A percentile compares a stretch with the other conserved stretches of the same genome.
Evolutionary conservation across 345 rosid species (phyloP).

Genomic region (Aegle marmelos): DNA sequence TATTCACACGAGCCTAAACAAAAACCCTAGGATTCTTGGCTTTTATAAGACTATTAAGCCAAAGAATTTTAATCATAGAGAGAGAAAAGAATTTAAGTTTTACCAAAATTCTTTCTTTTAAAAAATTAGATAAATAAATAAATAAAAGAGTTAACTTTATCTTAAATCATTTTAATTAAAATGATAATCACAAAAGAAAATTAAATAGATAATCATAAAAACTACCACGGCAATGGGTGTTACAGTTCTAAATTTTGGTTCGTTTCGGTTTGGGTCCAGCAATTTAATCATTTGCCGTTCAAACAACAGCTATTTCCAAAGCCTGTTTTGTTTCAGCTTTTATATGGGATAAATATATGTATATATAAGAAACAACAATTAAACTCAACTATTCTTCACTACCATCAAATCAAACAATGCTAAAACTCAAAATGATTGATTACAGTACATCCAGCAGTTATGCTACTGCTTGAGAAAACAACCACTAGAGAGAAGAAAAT

Average conservation of each 20-base stretch:
- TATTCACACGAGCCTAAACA: too few species aligned
- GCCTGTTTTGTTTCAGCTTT: not conserved
- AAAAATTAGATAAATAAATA: too few species aligned
- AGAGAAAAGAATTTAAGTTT: too few species aligned
- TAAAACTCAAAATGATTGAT: not conserved
- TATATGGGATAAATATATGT: not conserved
- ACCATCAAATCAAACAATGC: not conserved
- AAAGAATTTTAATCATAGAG: too few species aligned
- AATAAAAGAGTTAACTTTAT: too few species aligned
- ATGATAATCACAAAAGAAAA: too few species aligned
- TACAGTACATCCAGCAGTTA: not conserved
- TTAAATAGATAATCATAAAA: too few species aligned
- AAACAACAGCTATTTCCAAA: not conserved
- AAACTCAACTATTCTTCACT: not conserved
- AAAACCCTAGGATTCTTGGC: too few species aligned
- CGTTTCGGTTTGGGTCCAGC: not conserved
- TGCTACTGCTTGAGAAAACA: not conserved
- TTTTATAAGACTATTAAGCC: too few species aligned
- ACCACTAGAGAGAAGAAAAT: not conserved
- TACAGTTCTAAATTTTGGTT: not conserved
- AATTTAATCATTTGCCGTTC: not conserved
- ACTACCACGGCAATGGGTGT: too few species aligned
- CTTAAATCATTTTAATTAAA: too few species aligned
- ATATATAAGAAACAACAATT: not conserved
- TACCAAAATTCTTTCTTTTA: too few species aligned